Percentiles rank a stretch among this genome's conserved stretches.
These are phyloP conservation scores for Collybia sp. DNA, from an alignment of 768 basidiomycete species.

Conservation along the genomic window DNA sequence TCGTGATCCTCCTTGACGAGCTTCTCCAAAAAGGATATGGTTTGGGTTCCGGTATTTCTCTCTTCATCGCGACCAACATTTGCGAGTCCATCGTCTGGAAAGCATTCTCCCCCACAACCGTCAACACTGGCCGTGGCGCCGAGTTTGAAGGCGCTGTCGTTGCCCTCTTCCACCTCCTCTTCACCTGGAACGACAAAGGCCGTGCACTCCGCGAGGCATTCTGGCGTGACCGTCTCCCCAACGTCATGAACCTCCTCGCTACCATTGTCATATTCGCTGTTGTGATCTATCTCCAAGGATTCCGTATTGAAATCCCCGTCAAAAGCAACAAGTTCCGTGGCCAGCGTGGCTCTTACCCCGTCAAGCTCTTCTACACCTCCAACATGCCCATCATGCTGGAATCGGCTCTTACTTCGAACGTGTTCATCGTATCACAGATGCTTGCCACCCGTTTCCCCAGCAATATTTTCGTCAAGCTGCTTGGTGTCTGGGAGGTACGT, in stretches of 20 bases:
- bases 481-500: constrained; percentile 97
- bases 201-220: constrained; percentile 97
- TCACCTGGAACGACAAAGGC: constrained; percentile 98
- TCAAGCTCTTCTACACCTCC: constrained; percentile 98
- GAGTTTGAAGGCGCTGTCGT: constrained; percentile 98
- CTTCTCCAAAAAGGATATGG: constrained; percentile 99
- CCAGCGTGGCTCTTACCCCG: constrained; percentile 92
- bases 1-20: constrained; percentile 97
- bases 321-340: constrained; percentile 96
- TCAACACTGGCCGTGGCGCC: constrained; percentile 97
- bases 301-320: constrained; percentile 97
- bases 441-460: constrained; percentile 85
- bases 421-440: constrained; percentile 98
- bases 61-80: constrained; percentile 99
- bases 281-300: constrained; percentile 98
- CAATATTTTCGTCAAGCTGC: constrained; percentile 83
- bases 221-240: constrained; percentile 95
- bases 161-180: constrained; percentile 93
- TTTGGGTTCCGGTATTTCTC: constrained; percentile 95
- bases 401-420: constrained; percentile 86
- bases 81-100: constrained; percentile 99
- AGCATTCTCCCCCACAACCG: constrained; percentile 95
- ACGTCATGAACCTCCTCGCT: constrained; percentile 95
- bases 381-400: constrained; percentile 99
- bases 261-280: constrained; percentile 89